Evolutionary conservation across 1,284 basidiomycete genomes (phyloP), one percentile per base, ranked within the genome.

Genomic region (Melampsora larici-populina): DNA sequence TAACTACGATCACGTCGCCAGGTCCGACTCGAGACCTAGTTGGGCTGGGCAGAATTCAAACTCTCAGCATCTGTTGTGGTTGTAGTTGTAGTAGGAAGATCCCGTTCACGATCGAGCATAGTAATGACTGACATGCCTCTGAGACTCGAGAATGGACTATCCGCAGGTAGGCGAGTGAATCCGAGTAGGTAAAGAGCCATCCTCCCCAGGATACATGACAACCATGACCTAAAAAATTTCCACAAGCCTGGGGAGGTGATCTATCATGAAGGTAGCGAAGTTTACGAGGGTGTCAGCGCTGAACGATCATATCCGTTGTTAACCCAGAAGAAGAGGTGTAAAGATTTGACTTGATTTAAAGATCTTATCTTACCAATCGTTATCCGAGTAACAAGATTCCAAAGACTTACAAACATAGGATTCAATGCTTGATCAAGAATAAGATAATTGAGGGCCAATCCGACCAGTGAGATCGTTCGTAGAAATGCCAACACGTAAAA

Each of bases 101-200:
- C 31, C 4, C 33, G 7, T n/a, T 36, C 29, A 48, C 40, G 29
- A 21, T n/a, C n/a, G 17, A 18, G 29, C 13, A 36, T 17, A 24
- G 21, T n/a, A 21, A 21, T 15, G 63, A 29, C 26, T 64, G 13
- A 46, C 74, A 60, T 31, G 68, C 65, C 40, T 51, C 0, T 76
- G 2, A 55, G 49, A 62, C 26, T 55, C 6, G 65, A 60, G 55
- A 76, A 76, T 40, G 74, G 74, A 21, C n/a, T 40, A 62, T 76
- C 74, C 15, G 65, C 55, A 13, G 74, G 74, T 21, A 76, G 55
- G 36, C 40, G 31, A 21, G 66, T 68, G 43, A 76, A 69, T 2
- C 74, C 74, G 3, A 76, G 17, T 24, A 76, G 66, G 60, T 76
- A 67, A 17, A 76, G 74, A 18, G 74, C 66, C 15, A 68, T 68